phyloP scores from a whole-genome alignment of 1,139 yeast species.

The Pneumocystis murina region DNA sequence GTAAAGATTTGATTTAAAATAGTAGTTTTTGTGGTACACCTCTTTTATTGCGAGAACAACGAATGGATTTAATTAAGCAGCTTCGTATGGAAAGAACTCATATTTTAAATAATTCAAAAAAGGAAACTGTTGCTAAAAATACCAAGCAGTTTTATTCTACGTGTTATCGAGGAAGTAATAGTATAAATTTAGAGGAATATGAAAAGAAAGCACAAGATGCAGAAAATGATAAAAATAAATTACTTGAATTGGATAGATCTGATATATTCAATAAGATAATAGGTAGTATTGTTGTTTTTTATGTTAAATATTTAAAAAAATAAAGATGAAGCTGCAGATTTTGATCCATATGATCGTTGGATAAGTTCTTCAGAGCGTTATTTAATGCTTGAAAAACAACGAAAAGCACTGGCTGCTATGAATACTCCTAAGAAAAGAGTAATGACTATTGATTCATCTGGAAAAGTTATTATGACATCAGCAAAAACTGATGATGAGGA shows the following conservation, averaged over 20 bases:
- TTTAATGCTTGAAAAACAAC: conserved; percentile 63
- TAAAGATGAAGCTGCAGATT: conserved; percentile 76
- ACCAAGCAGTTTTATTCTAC: conserved; percentile 5
- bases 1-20: not conserved
- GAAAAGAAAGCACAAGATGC: conserved; percentile 23
- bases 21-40: conserved; percentile 56
- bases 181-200: conserved; percentile 19
- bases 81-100: conserved; percentile 25
- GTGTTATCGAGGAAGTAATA: not conserved
- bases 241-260: conserved; percentile 67
- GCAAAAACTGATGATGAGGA: not conserved
- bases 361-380: conserved; percentile 83
- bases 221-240: conserved; percentile 14
- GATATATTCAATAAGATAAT: conserved; percentile 83
- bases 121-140: conserved; percentile 1
- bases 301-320: not conserved
- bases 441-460: conserved; percentile 8
- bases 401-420: conserved; percentile 35
- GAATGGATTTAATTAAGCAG: conserved; percentile 39
- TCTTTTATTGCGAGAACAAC: conserved; percentile 46
- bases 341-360: conserved; percentile 55
- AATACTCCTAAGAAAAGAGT: conserved; percentile 9
- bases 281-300: not conserved
- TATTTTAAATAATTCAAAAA: conserved; percentile 9
- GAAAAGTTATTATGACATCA: not conserved